phyloP scores from a whole-genome alignment of 352 stramenopile species.

The Phytopythium cucurbitacearum region DNA sequence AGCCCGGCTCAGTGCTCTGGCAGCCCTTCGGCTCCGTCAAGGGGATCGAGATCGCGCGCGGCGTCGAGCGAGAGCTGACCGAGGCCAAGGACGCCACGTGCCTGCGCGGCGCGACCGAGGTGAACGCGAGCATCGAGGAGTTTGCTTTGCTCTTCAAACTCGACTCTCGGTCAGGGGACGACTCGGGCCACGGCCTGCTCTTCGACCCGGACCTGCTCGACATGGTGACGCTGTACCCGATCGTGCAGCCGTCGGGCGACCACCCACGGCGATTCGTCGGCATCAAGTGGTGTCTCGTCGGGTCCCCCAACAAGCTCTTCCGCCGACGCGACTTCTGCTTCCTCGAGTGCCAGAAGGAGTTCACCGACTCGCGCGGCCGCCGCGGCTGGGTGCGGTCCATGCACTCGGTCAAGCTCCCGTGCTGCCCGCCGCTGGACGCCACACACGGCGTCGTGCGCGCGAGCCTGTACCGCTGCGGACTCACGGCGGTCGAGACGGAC shows the following conservation, averaged over 20 bases:
- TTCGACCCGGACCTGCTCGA: conserved; percentile 79
- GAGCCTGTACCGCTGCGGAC: conserved; percentile 74
- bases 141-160: conserved; percentile 82
- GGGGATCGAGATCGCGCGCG: conserved; percentile 56
- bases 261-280: conserved; percentile 73
- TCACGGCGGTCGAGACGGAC: conserved; percentile 73
- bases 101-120: conserved; percentile 56
- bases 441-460: conserved; percentile 65
- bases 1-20: conserved; percentile 47
- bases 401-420: conserved; percentile 55
- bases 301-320: conserved; percentile 69
- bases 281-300: conserved; percentile 78
- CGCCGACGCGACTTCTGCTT: conserved; percentile 81
- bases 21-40: conserved; percentile 32
- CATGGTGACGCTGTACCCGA: conserved; percentile 64
- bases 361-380: conserved; percentile 53
- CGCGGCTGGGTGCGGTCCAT: conserved; percentile 51
- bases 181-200: conserved; percentile 54
- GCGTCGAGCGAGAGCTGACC: conserved; percentile 29
- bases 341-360: conserved; percentile 84
- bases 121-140: conserved; percentile 81
- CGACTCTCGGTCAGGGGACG: conserved; percentile 48
- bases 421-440: conserved; percentile 44
- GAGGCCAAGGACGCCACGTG: conserved; percentile 45
- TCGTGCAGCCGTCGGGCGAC: conserved; percentile 64